Evolutionary conservation across 176 grass and related monocot species (phyloP).

Genomic region (Musa itinerans): DNA sequence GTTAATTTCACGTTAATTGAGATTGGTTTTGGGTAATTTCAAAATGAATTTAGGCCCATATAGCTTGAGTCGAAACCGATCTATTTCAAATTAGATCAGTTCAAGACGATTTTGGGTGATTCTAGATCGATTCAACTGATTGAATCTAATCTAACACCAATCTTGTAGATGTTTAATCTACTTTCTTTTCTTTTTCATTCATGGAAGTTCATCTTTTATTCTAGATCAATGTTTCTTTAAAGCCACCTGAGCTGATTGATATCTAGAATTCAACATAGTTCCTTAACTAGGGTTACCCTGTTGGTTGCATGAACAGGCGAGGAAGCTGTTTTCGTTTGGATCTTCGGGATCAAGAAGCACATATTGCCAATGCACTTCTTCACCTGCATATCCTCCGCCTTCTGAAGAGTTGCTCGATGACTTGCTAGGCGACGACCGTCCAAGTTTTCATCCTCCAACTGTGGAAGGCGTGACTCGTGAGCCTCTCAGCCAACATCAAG

Average conservation of each 20-base stretch:
- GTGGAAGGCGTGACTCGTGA: constrained; percentile 16
- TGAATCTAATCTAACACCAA: not conserved
- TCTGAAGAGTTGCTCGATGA: not conserved
- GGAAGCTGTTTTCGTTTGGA: constrained; percentile 58
- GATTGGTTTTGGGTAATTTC: not conserved
- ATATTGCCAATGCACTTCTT: not conserved
- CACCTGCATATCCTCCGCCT: not conserved
- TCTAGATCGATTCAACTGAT: not conserved
- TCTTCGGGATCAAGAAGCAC: constrained; percentile 27
- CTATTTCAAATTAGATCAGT: not conserved
- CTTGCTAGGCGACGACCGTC: not conserved
- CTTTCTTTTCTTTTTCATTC: not conserved
- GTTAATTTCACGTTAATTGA: not conserved
- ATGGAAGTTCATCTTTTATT: not conserved
- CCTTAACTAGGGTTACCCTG: not conserved
- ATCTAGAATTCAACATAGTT: not conserved
- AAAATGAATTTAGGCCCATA: not conserved
- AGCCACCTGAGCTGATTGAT: not conserved
- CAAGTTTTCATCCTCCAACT: constrained; percentile 8
- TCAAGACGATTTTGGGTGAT: not conserved
- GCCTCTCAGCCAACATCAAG: constrained; percentile 16
- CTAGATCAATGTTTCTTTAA: not conserved
- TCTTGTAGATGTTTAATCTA: not conserved
- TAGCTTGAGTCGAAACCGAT: not conserved
- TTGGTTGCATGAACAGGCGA: constrained; percentile 22